A percentile compares a stretch with the other conserved stretches of the same genome.
Conservation (phyloP, 495 filamentous ascomycete genomes). For the Tuber umbilicatum region DNA sequence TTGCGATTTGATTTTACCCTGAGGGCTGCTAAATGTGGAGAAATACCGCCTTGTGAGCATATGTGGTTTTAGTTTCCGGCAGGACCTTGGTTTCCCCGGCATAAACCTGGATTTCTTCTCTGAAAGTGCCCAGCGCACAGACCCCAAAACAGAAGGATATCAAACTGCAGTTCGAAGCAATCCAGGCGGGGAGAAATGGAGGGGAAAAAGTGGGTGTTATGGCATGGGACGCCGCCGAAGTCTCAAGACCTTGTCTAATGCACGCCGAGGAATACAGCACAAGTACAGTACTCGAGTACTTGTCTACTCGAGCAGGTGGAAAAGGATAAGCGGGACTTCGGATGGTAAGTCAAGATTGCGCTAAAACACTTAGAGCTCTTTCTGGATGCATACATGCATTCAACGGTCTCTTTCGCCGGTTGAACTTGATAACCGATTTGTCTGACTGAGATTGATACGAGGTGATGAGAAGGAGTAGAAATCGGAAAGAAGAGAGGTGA, state of each 20-base stretch:
- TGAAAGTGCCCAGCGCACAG: conserved; percentile 23
- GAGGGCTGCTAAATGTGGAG: not conserved
- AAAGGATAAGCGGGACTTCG: conserved; percentile 14
- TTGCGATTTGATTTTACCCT: not conserved
- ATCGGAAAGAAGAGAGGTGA: not conserved
- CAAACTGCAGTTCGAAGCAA: not conserved
- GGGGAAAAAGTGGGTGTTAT: not conserved
- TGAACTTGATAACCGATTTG: conserved; percentile 7
- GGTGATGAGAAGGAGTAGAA: not conserved
- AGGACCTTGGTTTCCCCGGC: conserved; percentile 15
- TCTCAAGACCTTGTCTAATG: conserved; percentile 5
- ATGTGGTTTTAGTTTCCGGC: conserved; percentile 8
- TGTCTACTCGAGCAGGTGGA: not conserved
- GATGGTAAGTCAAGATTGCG: conserved; percentile 5
- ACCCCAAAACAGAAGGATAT: conserved; percentile 13
- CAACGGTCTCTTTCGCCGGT: conserved; percentile 9
- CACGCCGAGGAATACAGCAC: not conserved
- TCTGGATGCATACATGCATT: conserved; percentile 17
- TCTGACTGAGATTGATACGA: not conserved
- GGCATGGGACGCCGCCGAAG: conserved; percentile 17
- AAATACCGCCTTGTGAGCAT: not conserved
- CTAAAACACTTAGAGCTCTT: conserved; percentile 16
- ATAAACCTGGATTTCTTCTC: conserved; percentile 23
- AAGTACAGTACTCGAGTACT: too few species aligned
- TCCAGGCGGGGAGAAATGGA: not conserved